Evolutionary conservation across 345 rosid genomes (phyloP).

Genomic region (Acer yangbiense): DNA sequence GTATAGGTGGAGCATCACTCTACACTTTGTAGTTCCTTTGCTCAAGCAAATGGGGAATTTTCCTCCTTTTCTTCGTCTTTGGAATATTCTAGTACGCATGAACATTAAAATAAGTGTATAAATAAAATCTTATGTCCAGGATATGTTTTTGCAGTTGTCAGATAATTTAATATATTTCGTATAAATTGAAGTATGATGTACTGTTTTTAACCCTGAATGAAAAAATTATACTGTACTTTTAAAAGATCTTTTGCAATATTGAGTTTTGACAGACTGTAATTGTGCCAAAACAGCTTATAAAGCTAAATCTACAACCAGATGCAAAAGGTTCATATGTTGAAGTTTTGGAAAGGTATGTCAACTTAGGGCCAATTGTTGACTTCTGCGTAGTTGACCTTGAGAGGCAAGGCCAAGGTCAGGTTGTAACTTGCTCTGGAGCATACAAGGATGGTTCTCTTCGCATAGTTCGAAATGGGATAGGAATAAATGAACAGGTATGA

Average conservation of each 20-base stretch:
- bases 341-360: slow-evolving; percentile 83
- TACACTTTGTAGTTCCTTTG: not conserved
- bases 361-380: slow-evolving; percentile 94
- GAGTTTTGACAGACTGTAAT: slow-evolving; percentile 4
- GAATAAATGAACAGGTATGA: slow-evolving; percentile 91
- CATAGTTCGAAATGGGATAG: slow-evolving; percentile 93
- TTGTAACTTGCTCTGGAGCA: slow-evolving; percentile 97
- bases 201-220: not conserved
- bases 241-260: slow-evolving; percentile 7
- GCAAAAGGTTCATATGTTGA: slow-evolving; percentile 89
- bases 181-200: not conserved
- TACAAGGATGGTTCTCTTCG: slow-evolving; percentile 98
- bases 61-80: not conserved
- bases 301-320: slow-evolving; percentile 83
- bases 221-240: not conserved
- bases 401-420: slow-evolving; percentile 99
- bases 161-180: not conserved
- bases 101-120: not conserved
- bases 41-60: not conserved
- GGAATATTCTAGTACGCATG: not conserved
- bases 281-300: slow-evolving; percentile 65
- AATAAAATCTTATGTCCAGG: not conserved
- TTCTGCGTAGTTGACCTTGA: slow-evolving; percentile 95
- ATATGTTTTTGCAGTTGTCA: not conserved
- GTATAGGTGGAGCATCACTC: not conserved